phyloP scores from a whole-genome alignment of 2,329 filamentous ascomycete species.

The Penicillium decumbens region DNA sequence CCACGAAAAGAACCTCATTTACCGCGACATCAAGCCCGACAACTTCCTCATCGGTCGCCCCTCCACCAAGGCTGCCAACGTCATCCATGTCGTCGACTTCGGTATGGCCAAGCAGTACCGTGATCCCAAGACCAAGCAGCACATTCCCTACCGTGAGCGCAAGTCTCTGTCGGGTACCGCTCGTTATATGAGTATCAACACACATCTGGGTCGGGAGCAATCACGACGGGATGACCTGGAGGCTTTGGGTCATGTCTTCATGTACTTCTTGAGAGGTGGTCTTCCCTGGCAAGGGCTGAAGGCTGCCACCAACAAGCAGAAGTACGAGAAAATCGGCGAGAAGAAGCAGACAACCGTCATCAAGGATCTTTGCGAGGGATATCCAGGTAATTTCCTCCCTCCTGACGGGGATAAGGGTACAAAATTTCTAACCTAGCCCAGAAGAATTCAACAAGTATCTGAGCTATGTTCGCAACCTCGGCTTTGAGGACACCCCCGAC shows the following conservation, averaged over 20 bases:
- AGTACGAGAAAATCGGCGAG: conserved; percentile 99
- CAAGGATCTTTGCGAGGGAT: conserved; percentile 94
- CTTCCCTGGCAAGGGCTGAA: conserved; percentile 65
- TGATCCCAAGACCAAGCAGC: conserved; percentile 97
- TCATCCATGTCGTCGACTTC: conserved; percentile 98
- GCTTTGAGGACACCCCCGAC: conserved; percentile 96
- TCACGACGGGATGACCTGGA: conserved; percentile 94
- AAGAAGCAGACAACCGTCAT: conserved; percentile 98
- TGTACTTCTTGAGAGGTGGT: conserved; percentile 64
- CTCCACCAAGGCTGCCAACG: conserved; percentile 88
- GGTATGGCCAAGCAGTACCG: conserved; percentile 99
- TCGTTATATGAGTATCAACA: conserved; percentile 99
- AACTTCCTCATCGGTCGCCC: conserved; percentile 97
- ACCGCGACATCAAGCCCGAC: conserved; percentile 98
- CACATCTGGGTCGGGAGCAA: conserved; percentile 91
- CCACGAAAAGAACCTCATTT: conserved; percentile 98
- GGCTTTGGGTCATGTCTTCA: conserved; percentile 67
- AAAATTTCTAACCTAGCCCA: conserved; percentile 36
- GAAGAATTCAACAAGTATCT: conserved; percentile 98
- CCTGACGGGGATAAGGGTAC: background rate
- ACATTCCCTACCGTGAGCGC: conserved; percentile 94
- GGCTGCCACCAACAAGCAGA: conserved; percentile 78
- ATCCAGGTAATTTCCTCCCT: conserved; percentile 58
- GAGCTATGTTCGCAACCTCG: conserved; percentile 93
- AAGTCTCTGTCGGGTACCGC: conserved; percentile 96